Conservation (phyloP, 2,329 filamentous ascomycete genomes). For the Epichloe elymi region DNA sequence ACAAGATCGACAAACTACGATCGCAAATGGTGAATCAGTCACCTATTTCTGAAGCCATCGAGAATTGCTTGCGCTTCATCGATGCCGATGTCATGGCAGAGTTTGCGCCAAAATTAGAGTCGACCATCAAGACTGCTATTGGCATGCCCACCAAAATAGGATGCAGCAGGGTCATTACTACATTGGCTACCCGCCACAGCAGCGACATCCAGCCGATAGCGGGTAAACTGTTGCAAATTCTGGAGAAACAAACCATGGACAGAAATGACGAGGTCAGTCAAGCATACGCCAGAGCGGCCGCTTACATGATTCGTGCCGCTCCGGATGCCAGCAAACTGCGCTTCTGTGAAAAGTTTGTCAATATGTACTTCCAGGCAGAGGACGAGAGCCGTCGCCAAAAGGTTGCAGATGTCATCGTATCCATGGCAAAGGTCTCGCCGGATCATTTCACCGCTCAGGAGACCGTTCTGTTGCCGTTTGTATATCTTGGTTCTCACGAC, state of each 20-base stretch:
- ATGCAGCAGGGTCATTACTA: slow-evolving; percentile 72
- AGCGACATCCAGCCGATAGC: slow-evolving; percentile 64
- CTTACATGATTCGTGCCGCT: slow-evolving; percentile 61
- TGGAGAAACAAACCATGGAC: slow-evolving; percentile 75
- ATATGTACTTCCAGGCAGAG: slow-evolving; percentile 70
- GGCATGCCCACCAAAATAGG: slow-evolving; percentile 91
- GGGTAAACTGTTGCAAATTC: slow-evolving; percentile 59
- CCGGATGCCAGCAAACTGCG: slow-evolving; percentile 34
- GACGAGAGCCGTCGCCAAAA: slow-evolving; percentile 60
- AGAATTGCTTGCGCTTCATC: slow-evolving; percentile 72
- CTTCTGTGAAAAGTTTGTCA: slow-evolving; percentile 42
- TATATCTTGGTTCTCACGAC: slow-evolving; percentile 81
- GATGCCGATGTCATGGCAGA: slow-evolving; percentile 66
- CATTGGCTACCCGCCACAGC: slow-evolving; percentile 68
- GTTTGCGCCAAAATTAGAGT: slow-evolving; percentile 59
- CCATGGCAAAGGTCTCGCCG: slow-evolving; percentile 73
- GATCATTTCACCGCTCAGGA: slow-evolving; percentile 77
- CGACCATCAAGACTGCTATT: slow-evolving; percentile 71
- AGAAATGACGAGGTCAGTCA: slow-evolving; percentile 88
- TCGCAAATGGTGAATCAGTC: slow-evolving; percentile 71
- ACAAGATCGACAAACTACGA: slow-evolving; percentile 80
- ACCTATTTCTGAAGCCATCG: slow-evolving; percentile 84
- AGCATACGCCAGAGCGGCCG: slow-evolving; percentile 74
- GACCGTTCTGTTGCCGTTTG: slow-evolving; percentile 64
- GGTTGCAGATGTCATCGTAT: slow-evolving; percentile 69